Conservation (phyloP, 129 eudicot species). For the Artemisia tridentata region DNA sequence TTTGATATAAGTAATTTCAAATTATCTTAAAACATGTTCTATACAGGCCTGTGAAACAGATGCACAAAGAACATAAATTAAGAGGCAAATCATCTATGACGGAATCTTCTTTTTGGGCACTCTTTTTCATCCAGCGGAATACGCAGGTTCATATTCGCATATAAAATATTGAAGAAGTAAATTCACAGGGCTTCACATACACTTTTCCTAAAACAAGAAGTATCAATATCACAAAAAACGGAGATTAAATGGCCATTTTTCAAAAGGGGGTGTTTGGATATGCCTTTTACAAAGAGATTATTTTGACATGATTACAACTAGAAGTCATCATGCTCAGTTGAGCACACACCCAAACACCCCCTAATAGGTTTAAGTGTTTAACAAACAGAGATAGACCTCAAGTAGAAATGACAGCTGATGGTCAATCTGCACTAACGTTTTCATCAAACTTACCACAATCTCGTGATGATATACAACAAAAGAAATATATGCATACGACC, state of each 20-base stretch:
- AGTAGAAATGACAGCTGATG: background rate
- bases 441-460: background rate
- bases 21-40: background rate
- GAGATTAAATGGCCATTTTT: background rate
- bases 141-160: background rate
- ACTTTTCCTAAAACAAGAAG: background rate
- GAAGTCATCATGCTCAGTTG: constrained; percentile 4
- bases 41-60: background rate
- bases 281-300: background rate
- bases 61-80: background rate
- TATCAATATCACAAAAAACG: background rate
- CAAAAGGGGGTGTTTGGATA: background rate
- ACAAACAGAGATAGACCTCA: background rate
- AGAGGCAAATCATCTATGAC: background rate
- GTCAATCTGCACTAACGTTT: too few relatives aligned
- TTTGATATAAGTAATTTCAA: background rate
- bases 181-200: background rate
- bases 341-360: background rate
- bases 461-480: background rate
- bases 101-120: background rate
- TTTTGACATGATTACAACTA: background rate
- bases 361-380: background rate
- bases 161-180: background rate
- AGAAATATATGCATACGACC: background rate
- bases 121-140: background rate